These are phyloP conservation scores for Fusarium paranaense DNA, from an alignment of 2,329 filamentous ascomycete species.

Conservation along the genomic window DNA sequence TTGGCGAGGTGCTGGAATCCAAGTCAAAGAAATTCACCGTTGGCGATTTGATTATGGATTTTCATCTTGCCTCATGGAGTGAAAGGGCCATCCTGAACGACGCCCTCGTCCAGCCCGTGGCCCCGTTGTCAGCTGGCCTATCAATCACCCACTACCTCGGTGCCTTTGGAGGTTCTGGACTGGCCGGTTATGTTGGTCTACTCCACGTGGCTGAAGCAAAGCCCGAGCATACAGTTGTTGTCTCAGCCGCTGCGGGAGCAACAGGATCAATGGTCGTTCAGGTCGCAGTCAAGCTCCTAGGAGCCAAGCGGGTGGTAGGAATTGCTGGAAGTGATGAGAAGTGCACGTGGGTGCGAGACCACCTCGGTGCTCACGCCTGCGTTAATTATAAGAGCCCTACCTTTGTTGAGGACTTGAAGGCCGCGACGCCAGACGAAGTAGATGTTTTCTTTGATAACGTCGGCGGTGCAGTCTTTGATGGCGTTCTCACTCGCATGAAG, in stretches of 20 bases:
- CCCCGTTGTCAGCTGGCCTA: not conserved
- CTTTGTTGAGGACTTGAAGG: constrained; percentile 2
- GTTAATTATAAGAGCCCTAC: constrained; percentile 28
- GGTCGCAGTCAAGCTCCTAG: constrained; percentile 27
- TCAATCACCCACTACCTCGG: constrained; percentile 15
- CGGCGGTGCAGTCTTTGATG: constrained; percentile 3
- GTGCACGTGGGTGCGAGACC: constrained; percentile 30
- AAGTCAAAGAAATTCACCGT: not conserved
- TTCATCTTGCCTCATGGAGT: constrained; percentile 7
- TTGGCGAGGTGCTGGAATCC: constrained; percentile 12
- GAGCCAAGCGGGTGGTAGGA: constrained; percentile 31
- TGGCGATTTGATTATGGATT: constrained; percentile 12
- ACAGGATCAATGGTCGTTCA: constrained; percentile 13
- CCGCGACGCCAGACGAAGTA: constrained; percentile 1
- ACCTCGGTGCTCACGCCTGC: constrained; percentile 23
- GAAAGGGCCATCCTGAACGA: constrained; percentile 5
- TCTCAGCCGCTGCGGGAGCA: constrained; percentile 10
- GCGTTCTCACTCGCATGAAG: constrained; percentile 9
- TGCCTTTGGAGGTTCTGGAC: constrained; percentile 10
- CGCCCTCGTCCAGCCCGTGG: not conserved
- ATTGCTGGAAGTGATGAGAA: constrained; percentile 35
- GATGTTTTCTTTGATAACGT: constrained; percentile 20
- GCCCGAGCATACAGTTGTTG: constrained; percentile 1
- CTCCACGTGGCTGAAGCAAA: constrained; percentile 3
- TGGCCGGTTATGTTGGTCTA: constrained; percentile 5